Conservation (phyloP, 441 rosid species). For the Jatropha podagrica region DNA sequence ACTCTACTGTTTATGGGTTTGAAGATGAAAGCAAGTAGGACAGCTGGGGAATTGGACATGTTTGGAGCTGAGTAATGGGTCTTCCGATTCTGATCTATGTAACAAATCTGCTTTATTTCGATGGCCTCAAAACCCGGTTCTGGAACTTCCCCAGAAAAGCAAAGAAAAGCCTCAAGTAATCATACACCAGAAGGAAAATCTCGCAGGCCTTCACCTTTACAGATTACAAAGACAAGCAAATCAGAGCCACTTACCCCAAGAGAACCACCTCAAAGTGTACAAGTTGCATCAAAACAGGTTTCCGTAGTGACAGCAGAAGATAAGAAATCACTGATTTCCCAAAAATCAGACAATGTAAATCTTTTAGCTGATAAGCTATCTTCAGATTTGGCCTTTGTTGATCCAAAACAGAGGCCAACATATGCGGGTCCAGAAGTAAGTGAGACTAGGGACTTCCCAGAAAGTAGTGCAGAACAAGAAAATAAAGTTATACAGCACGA, state of each 20-base stretch:
- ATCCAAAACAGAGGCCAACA: conserved; percentile 34
- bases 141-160: conserved; percentile 40
- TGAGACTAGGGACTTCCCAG: conserved; percentile 18
- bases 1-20: conserved; percentile 14
- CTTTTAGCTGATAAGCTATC: conserved; percentile 43
- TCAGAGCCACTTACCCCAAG: conserved; percentile 33
- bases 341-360: conserved; percentile 29
- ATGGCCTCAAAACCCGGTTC: conserved; percentile 59
- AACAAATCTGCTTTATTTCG: conserved; percentile 21
- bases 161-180: conserved; percentile 26
- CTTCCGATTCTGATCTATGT: conserved; percentile 18
- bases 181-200: conserved; percentile 21
- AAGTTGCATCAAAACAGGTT: conserved; percentile 31
- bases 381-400: conserved; percentile 43
- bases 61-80: conserved; percentile 36
- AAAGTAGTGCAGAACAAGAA: conserved; percentile 25
- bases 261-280: conserved; percentile 25
- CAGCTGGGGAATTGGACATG: conserved; percentile 18
- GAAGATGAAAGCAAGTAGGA: conserved; percentile 25
- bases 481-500: conserved; percentile 30
- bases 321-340: conserved; percentile 29
- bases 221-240: conserved; percentile 33
- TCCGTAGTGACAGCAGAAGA: conserved; percentile 23
- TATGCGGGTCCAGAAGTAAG: conserved; percentile 26
- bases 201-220: conserved; percentile 32